Evolutionary conservation across 495 filamentous ascomycete genomes (phyloP).

Genomic region (Aspergillus carlsbadensis): DNA sequence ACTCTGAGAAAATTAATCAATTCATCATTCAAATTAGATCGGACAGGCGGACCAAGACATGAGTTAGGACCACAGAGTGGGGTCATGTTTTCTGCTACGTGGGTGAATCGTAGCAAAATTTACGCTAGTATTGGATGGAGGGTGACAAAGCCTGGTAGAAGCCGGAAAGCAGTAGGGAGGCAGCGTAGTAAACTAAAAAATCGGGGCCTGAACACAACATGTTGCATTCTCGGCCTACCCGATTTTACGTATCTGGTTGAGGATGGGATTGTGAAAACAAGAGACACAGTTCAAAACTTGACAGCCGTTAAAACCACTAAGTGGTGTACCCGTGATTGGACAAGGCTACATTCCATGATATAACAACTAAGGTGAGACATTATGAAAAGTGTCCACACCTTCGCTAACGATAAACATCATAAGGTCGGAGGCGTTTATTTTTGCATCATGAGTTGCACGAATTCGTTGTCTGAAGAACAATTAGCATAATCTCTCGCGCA

Average conservation of each 20-base stretch:
- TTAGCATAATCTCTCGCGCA: conserved; percentile 5
- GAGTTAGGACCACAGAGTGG: no score
- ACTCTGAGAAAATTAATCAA: no score
- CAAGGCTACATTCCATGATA: conserved; percentile 34
- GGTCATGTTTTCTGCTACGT: no score
- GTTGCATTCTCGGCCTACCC: conserved; percentile 10
- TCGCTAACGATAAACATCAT: conserved; percentile 35
- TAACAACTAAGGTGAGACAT: conserved; percentile 25
- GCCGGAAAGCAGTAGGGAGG: background rate
- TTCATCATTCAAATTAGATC: no score
- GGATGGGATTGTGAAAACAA: conserved; percentile 7
- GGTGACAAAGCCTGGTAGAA: conserved; percentile 2
- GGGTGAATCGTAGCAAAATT: no score
- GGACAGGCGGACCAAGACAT: no score
- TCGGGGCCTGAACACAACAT: conserved; percentile 1
- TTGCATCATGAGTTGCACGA: conserved; percentile 99
- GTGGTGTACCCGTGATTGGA: conserved; percentile 23
- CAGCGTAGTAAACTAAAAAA: background rate
- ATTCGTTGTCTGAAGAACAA: conserved; percentile 85
- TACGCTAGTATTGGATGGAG: background rate
- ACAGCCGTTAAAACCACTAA: conserved; percentile 31
- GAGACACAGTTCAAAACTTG: conserved; percentile 23
- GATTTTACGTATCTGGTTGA: conserved; percentile 4
- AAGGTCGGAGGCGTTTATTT: conserved; percentile 62
- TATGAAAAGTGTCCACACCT: conserved; percentile 21